Evolutionary conservation across 148 eudicot genomes (phyloP), one percentile per base, ranked within the genome.

Genomic region (Rhododendron molle): DNA sequence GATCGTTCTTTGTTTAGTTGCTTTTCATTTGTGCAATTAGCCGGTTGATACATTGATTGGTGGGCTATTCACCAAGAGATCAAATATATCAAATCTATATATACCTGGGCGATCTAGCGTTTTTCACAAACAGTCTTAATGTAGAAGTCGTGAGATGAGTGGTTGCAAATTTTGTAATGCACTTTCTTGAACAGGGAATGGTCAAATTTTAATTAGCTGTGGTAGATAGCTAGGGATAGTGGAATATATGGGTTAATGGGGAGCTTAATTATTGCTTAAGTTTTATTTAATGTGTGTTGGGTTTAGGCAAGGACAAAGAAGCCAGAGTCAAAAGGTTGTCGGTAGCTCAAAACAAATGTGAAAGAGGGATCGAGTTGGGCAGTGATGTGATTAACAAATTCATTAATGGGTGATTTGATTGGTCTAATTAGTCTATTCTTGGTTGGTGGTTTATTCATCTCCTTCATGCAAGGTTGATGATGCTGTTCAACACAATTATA

Each of bases 391-490:
- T 32, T 71, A 30, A 5, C 2, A 7, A 11, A 67, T 26, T 67
- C 3, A 67, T 28, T 26, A 77, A 43, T 40, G 23, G 30, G 5
- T 26, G 9, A 16, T 71, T 83, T 83, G 16, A 69, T 83, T 28
- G 36, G 65, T 36, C 44, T 71, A 69, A 46, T 71, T 21, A 4
- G 1, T 26, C 3, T n/a, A 7, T 82, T 82, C 38, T 83, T 44
- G 44, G 85, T 30, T 38, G 78, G 60, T 71, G 62, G 62, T 71
- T 71, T 46, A 10, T 32, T 46, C 62, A 6, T 30, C 74, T 82
- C 84, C 30, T 34, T 71, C 85, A 71, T 71, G 60, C 77, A 69
- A 83, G 69, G 58, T 83, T 83, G 62, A 83, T 28, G 79, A 21
- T 43, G 36, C 79, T 16, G 32, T 78, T 10, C 36, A 26, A 46